These are phyloP conservation scores for Cyberlindnera meyerae DNA, from an alignment of 805 yeast species.

Conservation along the genomic window DNA sequence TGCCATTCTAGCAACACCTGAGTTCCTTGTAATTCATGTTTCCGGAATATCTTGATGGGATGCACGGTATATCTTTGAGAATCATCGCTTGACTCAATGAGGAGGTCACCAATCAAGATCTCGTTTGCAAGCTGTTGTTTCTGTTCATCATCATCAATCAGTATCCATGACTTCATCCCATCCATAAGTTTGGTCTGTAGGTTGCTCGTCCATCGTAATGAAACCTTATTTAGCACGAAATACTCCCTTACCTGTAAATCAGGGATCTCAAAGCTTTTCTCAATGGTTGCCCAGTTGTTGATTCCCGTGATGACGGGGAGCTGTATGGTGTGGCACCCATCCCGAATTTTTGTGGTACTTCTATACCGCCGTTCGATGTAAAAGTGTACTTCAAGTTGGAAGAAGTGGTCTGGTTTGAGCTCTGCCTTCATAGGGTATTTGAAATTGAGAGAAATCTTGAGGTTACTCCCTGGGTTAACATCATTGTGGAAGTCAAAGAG, in stretches of 20 bases:
- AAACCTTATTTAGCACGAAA: constrained; percentile 20
- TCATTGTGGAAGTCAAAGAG: no score
- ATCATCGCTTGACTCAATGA: constrained; percentile 11
- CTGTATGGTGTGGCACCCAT: constrained; percentile 28
- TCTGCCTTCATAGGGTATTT: constrained; percentile 24
- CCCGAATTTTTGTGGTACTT: constrained; percentile 25
- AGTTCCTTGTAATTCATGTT: constrained; percentile 5
- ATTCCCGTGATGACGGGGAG: no score
- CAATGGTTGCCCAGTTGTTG: no score
- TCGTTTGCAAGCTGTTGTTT: constrained; percentile 1
- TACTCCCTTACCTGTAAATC: no score
- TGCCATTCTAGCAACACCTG: constrained; percentile 23
- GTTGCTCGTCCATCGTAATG: constrained; percentile 7
- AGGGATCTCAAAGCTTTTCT: no score
- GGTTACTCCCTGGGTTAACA: no score
- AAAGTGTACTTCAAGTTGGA: constrained; percentile 31
- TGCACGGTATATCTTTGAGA: background rate
- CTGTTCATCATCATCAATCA: constrained; percentile 11
- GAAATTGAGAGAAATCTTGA: no score
- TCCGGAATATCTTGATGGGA: constrained; percentile 3
- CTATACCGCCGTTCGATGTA: constrained; percentile 31
- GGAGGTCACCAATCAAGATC: constrained; percentile 22
- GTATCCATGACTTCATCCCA: constrained; percentile 24
- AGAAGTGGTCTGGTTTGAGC: constrained; percentile 15
- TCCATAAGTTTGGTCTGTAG: constrained; percentile 14